A percentile compares a stretch with the other conserved stretches of the same genome.
These are phyloP conservation scores for Mycotypha africana DNA, from an alignment of 371 early-diverging fungal genomes.

Conservation along the genomic window DNA sequence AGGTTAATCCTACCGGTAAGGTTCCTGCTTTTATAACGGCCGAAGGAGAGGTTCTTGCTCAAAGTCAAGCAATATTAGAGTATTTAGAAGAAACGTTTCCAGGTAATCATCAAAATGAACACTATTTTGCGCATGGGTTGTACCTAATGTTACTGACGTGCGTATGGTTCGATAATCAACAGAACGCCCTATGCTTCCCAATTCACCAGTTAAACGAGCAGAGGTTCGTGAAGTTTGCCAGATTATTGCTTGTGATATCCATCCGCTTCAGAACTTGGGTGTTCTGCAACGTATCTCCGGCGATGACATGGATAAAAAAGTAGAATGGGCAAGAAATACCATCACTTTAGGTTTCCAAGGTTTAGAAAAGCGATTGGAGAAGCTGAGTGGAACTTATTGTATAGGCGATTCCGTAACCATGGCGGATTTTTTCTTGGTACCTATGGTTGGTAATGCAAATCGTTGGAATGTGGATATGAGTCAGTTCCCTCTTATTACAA, in stretches of 20 bases:
- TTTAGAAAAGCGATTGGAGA: conserved; percentile 59
- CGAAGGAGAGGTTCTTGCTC: conserved; percentile 51
- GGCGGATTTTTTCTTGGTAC: conserved; percentile 79
- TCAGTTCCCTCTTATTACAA: conserved; percentile 60
- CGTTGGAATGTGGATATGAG: conserved; percentile 71
- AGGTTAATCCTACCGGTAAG: conserved; percentile 60
- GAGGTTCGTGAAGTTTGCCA: conserved; percentile 69
- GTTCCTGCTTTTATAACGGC: conserved; percentile 67
- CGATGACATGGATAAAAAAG: conserved; percentile 38
- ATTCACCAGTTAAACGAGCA: conserved; percentile 58
- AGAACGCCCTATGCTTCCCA: conserved; percentile 69
- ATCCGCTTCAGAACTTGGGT: conserved; percentile 84
- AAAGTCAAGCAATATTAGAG: conserved; percentile 83
- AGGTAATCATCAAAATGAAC: conserved; percentile 18
- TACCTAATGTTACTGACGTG: not conserved
- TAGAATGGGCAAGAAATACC: conserved; percentile 61
- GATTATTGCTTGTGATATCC: conserved; percentile 79
- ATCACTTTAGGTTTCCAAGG: conserved; percentile 65
- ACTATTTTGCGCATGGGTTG: too few relatives aligned
- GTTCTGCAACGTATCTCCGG: conserved; percentile 60
- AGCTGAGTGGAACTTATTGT: conserved; percentile 67
- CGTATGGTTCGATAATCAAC: not conserved
- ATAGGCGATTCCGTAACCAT: conserved; percentile 80
- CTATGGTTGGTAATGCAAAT: conserved; percentile 78
- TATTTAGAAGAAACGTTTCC: conserved; percentile 81